A percentile compares a stretch with the other conserved stretches of the same genome.
Conservation (phyloP, 1,284 basidiomycete species). For the Cutaneotrichosporon dermatis region DNA sequence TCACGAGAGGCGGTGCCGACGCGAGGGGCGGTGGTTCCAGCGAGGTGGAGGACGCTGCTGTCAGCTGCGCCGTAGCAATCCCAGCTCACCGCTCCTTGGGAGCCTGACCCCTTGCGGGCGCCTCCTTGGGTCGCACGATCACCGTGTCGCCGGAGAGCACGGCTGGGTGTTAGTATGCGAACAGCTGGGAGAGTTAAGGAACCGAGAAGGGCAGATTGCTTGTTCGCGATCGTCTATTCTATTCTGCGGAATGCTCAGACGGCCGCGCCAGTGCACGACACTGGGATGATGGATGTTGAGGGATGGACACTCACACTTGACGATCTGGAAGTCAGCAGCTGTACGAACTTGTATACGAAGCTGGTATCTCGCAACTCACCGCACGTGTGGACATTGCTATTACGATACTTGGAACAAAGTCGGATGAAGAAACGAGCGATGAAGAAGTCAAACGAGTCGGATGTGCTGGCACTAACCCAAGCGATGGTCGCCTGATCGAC, state of each 20-base stretch:
- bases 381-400: slow-evolving; percentile 42
- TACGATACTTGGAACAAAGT: neutral
- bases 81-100: slow-evolving; percentile 73
- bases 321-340: slow-evolving; percentile 34
- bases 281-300: neutral
- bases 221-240: too few species aligned
- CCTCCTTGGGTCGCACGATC: slow-evolving; percentile 65
- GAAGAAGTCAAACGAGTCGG: neutral
- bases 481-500: neutral
- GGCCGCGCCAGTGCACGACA: too few species aligned
- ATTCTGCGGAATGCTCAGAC: too few species aligned
- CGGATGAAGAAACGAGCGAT: neutral
- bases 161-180: slow-evolving; percentile 53
- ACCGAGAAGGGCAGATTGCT: neutral
- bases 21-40: slow-evolving; percentile 73
- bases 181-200: neutral
- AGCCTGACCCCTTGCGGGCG: slow-evolving; percentile 71
- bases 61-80: neutral
- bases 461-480: neutral
- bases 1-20: slow-evolving; percentile 73
- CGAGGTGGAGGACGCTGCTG: slow-evolving; percentile 73
- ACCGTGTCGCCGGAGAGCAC: slow-evolving; percentile 85
- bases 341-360: too few species aligned
- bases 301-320: slow-evolving; percentile 40
- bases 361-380: slow-evolving; percentile 25